phyloP scores from a whole-genome alignment of 2,329 filamentous ascomycete species.

The Nannizziopsis barbatae region DNA sequence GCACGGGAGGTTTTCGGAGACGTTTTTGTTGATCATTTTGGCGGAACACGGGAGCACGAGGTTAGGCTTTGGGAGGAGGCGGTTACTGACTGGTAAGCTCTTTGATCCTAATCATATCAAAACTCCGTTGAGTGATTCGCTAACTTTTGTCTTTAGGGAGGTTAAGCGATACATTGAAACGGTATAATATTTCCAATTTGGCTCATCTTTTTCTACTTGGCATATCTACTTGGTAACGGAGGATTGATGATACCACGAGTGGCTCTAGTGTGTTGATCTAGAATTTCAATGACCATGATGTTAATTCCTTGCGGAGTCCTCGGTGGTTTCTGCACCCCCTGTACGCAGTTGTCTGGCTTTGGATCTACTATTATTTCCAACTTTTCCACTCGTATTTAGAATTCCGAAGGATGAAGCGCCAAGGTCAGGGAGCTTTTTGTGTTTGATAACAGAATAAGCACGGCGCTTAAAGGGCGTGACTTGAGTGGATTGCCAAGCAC shows the following conservation, averaged over 20 bases:
- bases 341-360: too few relatives aligned
- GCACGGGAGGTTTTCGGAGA: constrained; percentile 92
- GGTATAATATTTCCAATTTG: constrained; percentile 35
- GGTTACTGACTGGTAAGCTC: constrained; percentile 83
- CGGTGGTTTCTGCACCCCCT: too few relatives aligned
- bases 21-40: constrained; percentile 91
- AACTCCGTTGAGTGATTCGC: background rate
- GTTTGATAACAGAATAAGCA: too few relatives aligned
- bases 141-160: constrained; percentile 45
- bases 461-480: too few relatives aligned
- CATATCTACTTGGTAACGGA: background rate
- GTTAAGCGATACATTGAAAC: constrained; percentile 68
- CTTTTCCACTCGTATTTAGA: too few relatives aligned
- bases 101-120: background rate
- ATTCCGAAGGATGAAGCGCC: too few relatives aligned
- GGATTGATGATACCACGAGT: background rate
- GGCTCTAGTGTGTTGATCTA: background rate
- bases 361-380: too few relatives aligned
- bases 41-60: constrained; percentile 85
- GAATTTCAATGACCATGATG: too few relatives aligned
- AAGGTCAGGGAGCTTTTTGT: too few relatives aligned
- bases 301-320: too few relatives aligned
- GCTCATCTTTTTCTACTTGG: background rate
- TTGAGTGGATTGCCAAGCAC: too few relatives aligned
- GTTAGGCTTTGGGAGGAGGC: constrained; percentile 85